phyloP scores from a whole-genome alignment of 768 basidiomycete species.

The Macrolepiota dolichaula region DNA sequence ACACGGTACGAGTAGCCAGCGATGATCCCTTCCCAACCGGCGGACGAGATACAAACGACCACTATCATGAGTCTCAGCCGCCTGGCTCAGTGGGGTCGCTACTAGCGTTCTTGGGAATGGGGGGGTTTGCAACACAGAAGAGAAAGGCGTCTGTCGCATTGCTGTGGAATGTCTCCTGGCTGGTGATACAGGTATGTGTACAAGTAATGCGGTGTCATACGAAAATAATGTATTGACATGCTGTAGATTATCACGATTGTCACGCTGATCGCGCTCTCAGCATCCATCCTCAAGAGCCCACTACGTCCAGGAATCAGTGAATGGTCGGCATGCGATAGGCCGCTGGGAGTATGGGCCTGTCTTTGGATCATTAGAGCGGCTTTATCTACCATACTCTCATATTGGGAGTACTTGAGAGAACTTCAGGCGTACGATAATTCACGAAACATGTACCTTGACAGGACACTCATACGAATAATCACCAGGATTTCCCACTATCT shows the following conservation, averaged over 20 bases:
- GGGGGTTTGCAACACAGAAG: slow-evolving; percentile 44
- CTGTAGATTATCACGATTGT: slow-evolving; percentile 49
- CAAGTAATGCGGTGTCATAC: neutral
- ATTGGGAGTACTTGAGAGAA: slow-evolving; percentile 54
- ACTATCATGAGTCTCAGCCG: neutral
- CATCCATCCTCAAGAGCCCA: slow-evolving; percentile 43
- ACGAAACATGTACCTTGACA: neutral
- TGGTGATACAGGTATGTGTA: slow-evolving; percentile 44
- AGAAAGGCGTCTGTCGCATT: slow-evolving; percentile 54
- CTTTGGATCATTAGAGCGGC: slow-evolving; percentile 58
- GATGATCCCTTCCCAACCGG: neutral
- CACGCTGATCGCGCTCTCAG: slow-evolving; percentile 45
- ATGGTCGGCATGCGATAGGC: slow-evolving; percentile 61
- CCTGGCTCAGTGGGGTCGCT: neutral
- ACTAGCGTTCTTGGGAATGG: slow-evolving; percentile 48
- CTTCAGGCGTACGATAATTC: slow-evolving; percentile 22
- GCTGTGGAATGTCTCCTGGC: slow-evolving; percentile 47
- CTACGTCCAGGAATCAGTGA: slow-evolving; percentile 39
- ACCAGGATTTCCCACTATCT: neutral
- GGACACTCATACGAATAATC: neutral
- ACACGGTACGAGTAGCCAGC: neutral
- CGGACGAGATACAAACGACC: too few species aligned
- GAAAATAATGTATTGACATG: neutral
- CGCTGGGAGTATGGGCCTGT: slow-evolving; percentile 64
- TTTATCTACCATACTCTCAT: slow-evolving; percentile 44